A percentile compares a stretch with the other conserved stretches of the same genome.
phyloP scores from a whole-genome alignment of 192 early-diverging fungal genomes.

The Neocallimastix lanati region DNA sequence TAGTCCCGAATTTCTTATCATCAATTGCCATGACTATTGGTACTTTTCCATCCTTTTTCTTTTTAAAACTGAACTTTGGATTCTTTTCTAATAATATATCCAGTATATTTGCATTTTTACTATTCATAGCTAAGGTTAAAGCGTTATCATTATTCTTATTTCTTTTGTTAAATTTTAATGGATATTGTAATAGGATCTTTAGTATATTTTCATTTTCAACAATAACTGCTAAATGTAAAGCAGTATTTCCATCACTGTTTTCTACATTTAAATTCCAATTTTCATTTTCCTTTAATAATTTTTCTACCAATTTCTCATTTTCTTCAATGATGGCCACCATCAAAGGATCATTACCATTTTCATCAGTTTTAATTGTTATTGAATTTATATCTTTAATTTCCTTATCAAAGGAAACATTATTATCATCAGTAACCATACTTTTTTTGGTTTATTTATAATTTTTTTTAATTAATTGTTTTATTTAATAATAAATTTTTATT shows the following conservation, averaged over 20 bases:
- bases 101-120: not conserved
- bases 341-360: not conserved
- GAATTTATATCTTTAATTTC: not conserved
- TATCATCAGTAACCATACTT: not conserved
- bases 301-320: not conserved
- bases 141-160: not conserved
- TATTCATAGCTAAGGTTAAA: not conserved
- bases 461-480: not conserved
- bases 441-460: not conserved
- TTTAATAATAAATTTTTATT: not conserved
- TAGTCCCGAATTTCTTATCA: not conserved
- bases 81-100: not conserved
- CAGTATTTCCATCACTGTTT: not conserved
- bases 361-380: not conserved
- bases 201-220: not conserved
- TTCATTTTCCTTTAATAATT: not conserved
- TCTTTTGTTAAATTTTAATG: not conserved
- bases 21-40: not conserved
- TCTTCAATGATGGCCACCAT: not conserved
- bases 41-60: not conserved
- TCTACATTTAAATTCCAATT: not conserved
- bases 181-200: not conserved
- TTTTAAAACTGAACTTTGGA: not conserved
- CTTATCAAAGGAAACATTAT: not conserved
- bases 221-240: not conserved